Conservation (phyloP, 2,329 filamentous ascomycete genomes). For the Exophiala calicioides region DNA sequence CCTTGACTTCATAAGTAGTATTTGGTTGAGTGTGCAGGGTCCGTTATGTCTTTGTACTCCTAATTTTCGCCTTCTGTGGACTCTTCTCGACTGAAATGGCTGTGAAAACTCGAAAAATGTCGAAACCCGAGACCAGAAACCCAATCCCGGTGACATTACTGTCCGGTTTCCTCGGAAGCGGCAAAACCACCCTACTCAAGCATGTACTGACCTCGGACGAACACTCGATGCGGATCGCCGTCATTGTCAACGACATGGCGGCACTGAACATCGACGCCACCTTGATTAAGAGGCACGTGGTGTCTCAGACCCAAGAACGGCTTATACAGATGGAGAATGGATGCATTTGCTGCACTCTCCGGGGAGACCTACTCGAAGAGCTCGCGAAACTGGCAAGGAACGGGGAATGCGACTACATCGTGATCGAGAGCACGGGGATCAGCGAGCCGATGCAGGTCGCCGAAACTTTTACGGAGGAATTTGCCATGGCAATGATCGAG, state of each 20-base stretch:
- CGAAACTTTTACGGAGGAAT: constrained; percentile 66
- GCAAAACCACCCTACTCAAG: constrained; percentile 70
- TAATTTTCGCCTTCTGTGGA: no score
- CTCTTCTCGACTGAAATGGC: no score
- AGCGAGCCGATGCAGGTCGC: constrained; percentile 74
- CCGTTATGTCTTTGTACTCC: no score
- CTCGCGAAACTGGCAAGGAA: constrained; percentile 65
- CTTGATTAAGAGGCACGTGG: constrained; percentile 58
- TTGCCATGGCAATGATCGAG: constrained; percentile 51
- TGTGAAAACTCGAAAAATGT: no score
- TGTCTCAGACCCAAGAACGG: constrained; percentile 63
- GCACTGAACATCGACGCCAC: constrained; percentile 67
- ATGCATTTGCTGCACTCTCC: constrained; percentile 74
- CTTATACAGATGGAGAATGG: constrained; percentile 70
- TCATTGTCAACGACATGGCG: constrained; percentile 74
- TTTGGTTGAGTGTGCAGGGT: no score
- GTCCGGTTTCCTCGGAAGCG: constrained; percentile 64
- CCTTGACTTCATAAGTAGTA: no score
- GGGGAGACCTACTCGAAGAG: constrained; percentile 70
- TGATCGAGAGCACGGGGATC: constrained; percentile 72
- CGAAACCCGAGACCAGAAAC: no score
- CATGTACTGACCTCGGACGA: constrained; percentile 65
- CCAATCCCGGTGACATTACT: constrained; percentile 60
- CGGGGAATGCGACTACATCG: constrained; percentile 67
- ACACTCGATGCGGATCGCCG: constrained; percentile 68